These are phyloP conservation scores for Colletotrichum echinochloae DNA, from an alignment of 2,329 filamentous ascomycete species.

Conservation along the genomic window DNA sequence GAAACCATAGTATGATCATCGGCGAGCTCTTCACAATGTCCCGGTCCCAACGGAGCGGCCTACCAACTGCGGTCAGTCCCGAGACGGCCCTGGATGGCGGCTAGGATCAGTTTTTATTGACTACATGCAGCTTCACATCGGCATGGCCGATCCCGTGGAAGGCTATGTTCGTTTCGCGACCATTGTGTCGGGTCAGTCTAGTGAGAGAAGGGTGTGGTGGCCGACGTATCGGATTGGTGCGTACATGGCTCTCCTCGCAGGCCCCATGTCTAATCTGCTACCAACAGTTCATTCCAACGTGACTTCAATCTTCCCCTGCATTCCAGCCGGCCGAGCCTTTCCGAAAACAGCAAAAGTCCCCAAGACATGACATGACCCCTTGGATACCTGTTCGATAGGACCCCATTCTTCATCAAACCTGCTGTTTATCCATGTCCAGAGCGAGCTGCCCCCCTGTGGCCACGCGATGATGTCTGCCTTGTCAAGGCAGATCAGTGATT, in stretches of 20 bases:
- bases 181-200: background rate
- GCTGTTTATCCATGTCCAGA: background rate
- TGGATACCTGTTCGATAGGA: background rate
- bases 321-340: background rate
- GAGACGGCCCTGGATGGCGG: conserved; percentile 8
- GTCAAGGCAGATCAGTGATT: background rate
- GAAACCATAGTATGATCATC: no score
- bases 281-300: background rate
- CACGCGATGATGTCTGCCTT: background rate
- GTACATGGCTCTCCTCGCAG: background rate
- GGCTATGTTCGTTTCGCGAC: conserved; percentile 8
- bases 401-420: background rate
- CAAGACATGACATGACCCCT: no score
- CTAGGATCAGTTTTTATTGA: background rate
- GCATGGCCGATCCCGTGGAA: background rate
- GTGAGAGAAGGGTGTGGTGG: background rate
- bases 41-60: background rate
- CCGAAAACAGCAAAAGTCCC: background rate
- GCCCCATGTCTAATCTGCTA: conserved; percentile 12
- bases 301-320: conserved; percentile 12
- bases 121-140: background rate
- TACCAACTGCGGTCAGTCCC: background rate
- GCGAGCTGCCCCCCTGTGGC: background rate
- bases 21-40: background rate
- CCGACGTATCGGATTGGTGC: background rate